Evolutionary conservation across 163 green algal genomes (phyloP).

Genomic region (Volvox carteri): DNA sequence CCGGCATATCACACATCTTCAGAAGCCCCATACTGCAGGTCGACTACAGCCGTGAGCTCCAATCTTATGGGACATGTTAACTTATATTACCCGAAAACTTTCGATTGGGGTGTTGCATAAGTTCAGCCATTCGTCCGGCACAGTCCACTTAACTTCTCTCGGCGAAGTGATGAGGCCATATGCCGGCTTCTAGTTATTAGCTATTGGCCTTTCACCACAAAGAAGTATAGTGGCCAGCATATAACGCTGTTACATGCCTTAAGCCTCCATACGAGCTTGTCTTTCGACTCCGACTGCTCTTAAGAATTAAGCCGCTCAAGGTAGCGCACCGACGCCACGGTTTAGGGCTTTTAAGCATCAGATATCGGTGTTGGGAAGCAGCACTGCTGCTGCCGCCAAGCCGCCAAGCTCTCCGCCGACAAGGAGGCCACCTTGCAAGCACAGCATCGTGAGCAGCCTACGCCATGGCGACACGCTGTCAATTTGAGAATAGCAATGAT

Average conservation of each 20-base stretch:
- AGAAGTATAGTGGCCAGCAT: no score
- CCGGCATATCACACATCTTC: not conserved
- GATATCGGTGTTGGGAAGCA: not conserved
- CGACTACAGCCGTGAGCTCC: no score
- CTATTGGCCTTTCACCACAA: no score
- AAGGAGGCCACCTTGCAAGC: not conserved
- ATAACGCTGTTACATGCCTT: no score
- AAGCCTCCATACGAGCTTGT: no score
- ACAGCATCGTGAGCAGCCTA: not conserved
- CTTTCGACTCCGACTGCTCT: no score
- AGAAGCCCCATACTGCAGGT: no score
- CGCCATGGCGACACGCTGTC: slow-evolving; percentile 84
- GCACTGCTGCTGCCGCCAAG: not conserved
- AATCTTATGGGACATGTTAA: no score
- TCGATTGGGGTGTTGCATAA: not conserved
- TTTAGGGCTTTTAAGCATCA: not conserved
- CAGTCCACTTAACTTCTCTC: slow-evolving; percentile 16
- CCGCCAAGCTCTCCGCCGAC: slow-evolving; percentile 19
- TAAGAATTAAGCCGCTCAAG: no score
- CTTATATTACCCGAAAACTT: no score
- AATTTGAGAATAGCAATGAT: slow-evolving; percentile 98
- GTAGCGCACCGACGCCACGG: not conserved
- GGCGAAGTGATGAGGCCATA: not conserved
- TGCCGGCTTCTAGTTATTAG: not conserved
- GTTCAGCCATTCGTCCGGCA: not conserved